Base-by-base conservation (phyloP, 2,329 filamentous ascomycete genomes). In the Talaromyces marneffei region DNA sequence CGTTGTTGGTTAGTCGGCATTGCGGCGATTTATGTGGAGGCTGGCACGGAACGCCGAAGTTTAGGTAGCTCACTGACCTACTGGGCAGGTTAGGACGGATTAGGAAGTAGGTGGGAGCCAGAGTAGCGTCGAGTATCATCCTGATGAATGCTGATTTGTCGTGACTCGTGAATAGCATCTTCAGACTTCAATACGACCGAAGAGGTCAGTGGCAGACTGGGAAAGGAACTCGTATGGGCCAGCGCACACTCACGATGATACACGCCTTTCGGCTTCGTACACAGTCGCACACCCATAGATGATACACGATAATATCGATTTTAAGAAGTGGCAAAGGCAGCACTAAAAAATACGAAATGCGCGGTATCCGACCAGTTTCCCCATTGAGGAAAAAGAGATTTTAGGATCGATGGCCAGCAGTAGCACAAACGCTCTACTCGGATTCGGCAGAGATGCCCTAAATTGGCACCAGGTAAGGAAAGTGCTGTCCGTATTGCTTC, bases 11-110 rank as follows among this genome's bases (percentile, higher is more conserved):
- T 4, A 53, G 39, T 56, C 53, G 59, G 52, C 20, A 44, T 57
- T 61, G 59, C 25, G 59, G 53, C 44, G 56, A 18, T 42, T 53
- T 33, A 25, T 39, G 59, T 59, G 46, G 33, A 52, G 35, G 57
- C 16, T 52, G 42, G n/a, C 44, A 48, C 25, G 44, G 44, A 33
- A 12, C 27, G 29, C 29, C 16, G 27, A 52, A 20, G 25, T 52
- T 35, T 33, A 18, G 29, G 3, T 18, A 18, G 29, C 8, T 18
- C 25, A 46, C 20, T 44, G 23, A 25, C 42, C 37, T 44, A 5
- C 42, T 46, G 42, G 44, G 25, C 44, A 29, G 23, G 14, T 48
- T 48, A 48, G 6, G 23, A 52, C 29, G 12, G 29, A 52, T 20
- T 52, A 52, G 48, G 48, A 31, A 52, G 48, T 52, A 50, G 42